These are phyloP conservation scores for Skeletonema costatum DNA, from an alignment of 108 stramenopile species.

Conservation along the genomic window DNA sequence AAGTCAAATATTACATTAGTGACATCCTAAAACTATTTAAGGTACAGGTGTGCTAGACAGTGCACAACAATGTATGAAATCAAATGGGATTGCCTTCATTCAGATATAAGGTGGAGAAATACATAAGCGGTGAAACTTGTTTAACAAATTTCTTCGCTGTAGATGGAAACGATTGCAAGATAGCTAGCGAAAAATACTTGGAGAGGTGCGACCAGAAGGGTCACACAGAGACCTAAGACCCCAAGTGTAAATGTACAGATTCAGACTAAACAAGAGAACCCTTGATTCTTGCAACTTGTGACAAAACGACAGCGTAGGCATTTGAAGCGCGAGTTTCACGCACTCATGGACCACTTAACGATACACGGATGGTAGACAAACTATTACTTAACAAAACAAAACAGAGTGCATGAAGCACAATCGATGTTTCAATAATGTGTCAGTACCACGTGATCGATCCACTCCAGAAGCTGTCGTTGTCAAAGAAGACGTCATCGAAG, in stretches of 20 bases:
- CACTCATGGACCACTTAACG: conserved; percentile 19
- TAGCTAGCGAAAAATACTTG: conserved; percentile 29
- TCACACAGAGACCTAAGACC: not conserved
- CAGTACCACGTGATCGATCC: conserved; percentile 91
- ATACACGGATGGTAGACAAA: conserved; percentile 19
- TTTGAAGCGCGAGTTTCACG: conserved; percentile 32
- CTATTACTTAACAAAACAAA: conserved; percentile 22
- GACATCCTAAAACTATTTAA: conserved; percentile 21
- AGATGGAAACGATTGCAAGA: conserved; percentile 30
- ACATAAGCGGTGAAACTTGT: conserved; percentile 34
- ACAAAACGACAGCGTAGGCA: conserved; percentile 41
- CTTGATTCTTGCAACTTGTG: conserved; percentile 29
- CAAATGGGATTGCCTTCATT: conserved; percentile 32
- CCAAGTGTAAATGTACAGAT: conserved; percentile 10
- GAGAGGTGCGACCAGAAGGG: conserved; percentile 11
- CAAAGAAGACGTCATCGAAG: conserved; percentile 71
- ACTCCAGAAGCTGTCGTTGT: conserved; percentile 91
- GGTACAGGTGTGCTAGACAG: conserved; percentile 27
- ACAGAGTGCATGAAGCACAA: conserved; percentile 18
- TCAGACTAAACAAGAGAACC: not conserved
- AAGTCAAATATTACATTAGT: conserved; percentile 24
- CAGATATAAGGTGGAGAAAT: conserved; percentile 23
- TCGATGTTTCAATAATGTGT: not conserved
- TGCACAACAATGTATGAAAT: conserved; percentile 35
- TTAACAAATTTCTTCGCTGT: conserved; percentile 36